phyloP scores from a whole-genome alignment of 108 stramenopile genomes.

The Nannochloropsis oceanica region DNA sequence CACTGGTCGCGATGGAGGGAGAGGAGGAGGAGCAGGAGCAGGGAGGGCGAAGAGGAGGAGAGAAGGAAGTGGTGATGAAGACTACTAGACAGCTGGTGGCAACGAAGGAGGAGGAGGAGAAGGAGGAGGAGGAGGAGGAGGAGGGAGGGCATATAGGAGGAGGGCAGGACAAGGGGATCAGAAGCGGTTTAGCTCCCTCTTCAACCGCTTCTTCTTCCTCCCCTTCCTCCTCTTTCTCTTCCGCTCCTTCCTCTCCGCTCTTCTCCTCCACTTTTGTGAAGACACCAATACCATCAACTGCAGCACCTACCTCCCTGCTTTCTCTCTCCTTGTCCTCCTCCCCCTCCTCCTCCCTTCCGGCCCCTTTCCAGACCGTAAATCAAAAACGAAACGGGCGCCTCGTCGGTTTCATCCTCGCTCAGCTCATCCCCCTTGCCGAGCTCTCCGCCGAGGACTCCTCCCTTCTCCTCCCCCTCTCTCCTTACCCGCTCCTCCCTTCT shows the following conservation, averaged over 20 bases:
- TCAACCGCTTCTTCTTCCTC: too few species aligned
- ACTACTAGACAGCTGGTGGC: too few species aligned
- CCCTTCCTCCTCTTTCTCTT: too few species aligned
- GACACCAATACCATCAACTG: too few species aligned
- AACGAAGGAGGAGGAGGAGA: too few species aligned
- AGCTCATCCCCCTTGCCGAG: neutral
- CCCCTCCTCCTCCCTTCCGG: neutral
- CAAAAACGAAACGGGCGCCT: neutral
- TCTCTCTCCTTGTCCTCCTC: neutral
- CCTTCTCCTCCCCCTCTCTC: neutral
- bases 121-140: neutral
- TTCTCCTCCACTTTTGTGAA: neutral
- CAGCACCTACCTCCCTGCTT: neutral
- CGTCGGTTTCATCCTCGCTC: neutral
- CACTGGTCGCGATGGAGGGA: neutral
- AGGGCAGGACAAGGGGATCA: neutral
- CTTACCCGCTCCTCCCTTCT: neutral
- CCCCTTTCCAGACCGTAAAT: neutral
- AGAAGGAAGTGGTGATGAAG: too few species aligned
- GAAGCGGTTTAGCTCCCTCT: neutral
- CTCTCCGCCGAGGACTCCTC: neutral
- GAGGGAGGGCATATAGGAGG: neutral
- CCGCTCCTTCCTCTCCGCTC: too few species aligned
- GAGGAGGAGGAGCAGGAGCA: neutral
- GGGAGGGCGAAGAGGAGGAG: neutral